Base-by-base conservation (phyloP, 148 eudicot genomes). In the Nyssa sinensis region DNA sequence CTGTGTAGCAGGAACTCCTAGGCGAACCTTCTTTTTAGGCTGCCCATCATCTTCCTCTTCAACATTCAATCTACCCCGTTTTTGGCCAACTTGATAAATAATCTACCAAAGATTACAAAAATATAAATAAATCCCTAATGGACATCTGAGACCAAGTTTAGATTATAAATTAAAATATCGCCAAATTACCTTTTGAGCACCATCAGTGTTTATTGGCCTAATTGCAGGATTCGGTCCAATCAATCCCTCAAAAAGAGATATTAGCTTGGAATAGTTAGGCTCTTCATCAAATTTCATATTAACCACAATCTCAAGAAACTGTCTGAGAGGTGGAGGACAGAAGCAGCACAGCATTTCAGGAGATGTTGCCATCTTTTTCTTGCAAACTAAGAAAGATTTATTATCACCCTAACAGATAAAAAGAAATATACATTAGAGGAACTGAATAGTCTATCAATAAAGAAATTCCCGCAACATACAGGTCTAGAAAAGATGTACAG, bases 201-300 rank as follows among this genome's bases (percentile, higher is more conserved):
- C 98, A 79, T 93, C 96, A 17, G 91, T 93, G 75, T 90, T 93
- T 66, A 93, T 83, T 17, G 98, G 96, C 81, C 96, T 86, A 73
- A 89, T 72, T 49, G 91, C 83, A 72, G 98, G 93, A 84, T 89
- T 89, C 60, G 91, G 82, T 55, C 96, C 93, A 76, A 93, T 75
- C 78, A 93, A 74, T 51, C 89, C 87, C 74, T 89, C 93, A 85
- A 93, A 93, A 7, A 93, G 64, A 67, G 96, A 93, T 67, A 93
- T 86, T 72, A 93, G 73, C 82, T 88, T 93, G 62, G 98, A 87
- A 78, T 93, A 93, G 77, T 89, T 93, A 72, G 98, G 98, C 80
- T 93, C 98, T 77, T 93, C 98, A 64, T 93, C 98, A 81, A 93
- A 93, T 80, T 93, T 93, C 96, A 93, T 85, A 78, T 93, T 93